phyloP scores from a whole-genome alignment of 148 eudicot species.

The Fallopia convolvulus region DNA sequence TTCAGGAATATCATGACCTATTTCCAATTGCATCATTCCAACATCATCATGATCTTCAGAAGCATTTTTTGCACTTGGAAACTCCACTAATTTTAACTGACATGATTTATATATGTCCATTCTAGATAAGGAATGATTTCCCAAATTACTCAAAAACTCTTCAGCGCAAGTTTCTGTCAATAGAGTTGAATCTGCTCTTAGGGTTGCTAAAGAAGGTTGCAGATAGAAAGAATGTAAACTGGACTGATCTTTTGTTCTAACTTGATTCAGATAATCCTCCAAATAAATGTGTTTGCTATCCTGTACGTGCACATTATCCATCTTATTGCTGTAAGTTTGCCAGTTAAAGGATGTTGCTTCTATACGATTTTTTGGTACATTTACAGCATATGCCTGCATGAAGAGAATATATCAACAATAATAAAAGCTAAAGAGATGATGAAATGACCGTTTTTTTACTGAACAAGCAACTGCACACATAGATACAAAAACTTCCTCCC shows the following conservation, averaged over 20 bases:
- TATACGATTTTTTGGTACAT: background rate
- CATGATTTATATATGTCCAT: slow-evolving; percentile 21
- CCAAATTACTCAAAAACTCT: slow-evolving; percentile 5
- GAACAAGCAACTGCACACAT: background rate
- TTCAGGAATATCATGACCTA: slow-evolving; percentile 15
- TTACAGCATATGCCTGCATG: background rate
- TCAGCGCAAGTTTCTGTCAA: slow-evolving; percentile 11
- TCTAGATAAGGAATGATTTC: slow-evolving; percentile 17
- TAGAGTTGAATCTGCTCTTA: slow-evolving; percentile 20
- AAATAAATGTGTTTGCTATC: background rate
- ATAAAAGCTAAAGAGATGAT: background rate
- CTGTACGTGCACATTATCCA: background rate
- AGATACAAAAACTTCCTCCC: background rate
- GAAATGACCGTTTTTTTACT: background rate
- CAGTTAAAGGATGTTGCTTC: background rate
- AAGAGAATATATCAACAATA: background rate
- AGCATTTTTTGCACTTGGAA: slow-evolving; percentile 16
- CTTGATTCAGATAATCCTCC: slow-evolving; percentile 11
- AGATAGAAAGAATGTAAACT: slow-evolving; percentile 12
- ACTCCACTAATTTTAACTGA: slow-evolving; percentile 18
- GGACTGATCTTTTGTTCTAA: slow-evolving; percentile 2
- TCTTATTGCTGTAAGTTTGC: background rate
- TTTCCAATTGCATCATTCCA: slow-evolving; percentile 19
- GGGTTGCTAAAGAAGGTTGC: slow-evolving; percentile 18
- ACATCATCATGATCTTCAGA: background rate